phyloP scores from a whole-genome alignment of 768 basidiomycete genomes.

The Podaxis mareebaensis region DNA sequence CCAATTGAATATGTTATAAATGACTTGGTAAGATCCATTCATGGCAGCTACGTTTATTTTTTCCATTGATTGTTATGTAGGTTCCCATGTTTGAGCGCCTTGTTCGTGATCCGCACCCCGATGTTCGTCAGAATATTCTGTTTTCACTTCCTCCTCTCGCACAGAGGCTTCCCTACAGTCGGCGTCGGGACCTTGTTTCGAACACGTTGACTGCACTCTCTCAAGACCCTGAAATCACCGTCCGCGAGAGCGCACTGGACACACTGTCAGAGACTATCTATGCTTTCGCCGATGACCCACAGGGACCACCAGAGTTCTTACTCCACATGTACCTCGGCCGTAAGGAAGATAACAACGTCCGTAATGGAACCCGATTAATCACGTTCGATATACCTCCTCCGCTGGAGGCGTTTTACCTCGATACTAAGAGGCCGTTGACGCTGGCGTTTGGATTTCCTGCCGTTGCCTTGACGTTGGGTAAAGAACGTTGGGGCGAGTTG shows the following conservation, averaged over 20 bases:
- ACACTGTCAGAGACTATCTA: conserved; percentile 88
- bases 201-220: conserved; percentile 64
- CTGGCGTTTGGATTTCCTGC: conserved; percentile 94
- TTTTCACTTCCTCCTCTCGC: conserved; percentile 84
- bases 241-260: conserved; percentile 81
- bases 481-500: conserved; percentile 70
- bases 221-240: conserved; percentile 60
- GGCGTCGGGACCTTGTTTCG: conserved; percentile 66
- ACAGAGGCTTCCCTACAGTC: conserved; percentile 55
- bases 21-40: conserved; percentile 51
- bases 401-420: conserved; percentile 52
- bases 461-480: conserved; percentile 80
- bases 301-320: conserved; percentile 73
- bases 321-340: conserved; percentile 76
- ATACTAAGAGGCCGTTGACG: conserved; percentile 72
- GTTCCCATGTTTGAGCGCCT: conserved; percentile 78
- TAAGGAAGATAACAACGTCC: conserved; percentile 39
- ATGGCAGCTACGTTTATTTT: background rate
- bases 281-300: conserved; percentile 66
- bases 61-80: conserved; percentile 38
- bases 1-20: conserved; percentile 69
- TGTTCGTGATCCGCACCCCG: conserved; percentile 67
- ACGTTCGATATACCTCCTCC: conserved; percentile 21
- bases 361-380: conserved; percentile 36
- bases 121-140: conserved; percentile 86